Evolutionary conservation across 139 green algal species (phyloP).

Genomic region (Ettlia oleoabundans): DNA sequence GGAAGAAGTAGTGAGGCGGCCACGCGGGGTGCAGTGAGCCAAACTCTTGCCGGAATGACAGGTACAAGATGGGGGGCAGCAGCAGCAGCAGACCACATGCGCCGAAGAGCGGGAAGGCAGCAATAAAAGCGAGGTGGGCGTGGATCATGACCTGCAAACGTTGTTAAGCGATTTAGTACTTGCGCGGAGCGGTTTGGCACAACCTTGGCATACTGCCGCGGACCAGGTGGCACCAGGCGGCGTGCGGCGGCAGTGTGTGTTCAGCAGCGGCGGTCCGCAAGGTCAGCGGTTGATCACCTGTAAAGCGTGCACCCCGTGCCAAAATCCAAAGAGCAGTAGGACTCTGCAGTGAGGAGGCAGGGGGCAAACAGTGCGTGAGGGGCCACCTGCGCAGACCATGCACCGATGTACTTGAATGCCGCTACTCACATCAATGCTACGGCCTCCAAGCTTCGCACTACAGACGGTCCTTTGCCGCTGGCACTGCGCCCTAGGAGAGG

Average conservation of each 20-base stretch:
- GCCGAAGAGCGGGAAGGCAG: constrained; percentile 7
- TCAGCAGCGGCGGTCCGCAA: background rate
- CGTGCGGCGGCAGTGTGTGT: background rate
- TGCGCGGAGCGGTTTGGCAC: too few species aligned
- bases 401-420: background rate
- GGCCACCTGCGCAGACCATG: background rate
- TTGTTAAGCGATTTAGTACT: too few species aligned
- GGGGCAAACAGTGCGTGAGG: background rate
- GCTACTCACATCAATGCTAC: background rate
- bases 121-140: background rate
- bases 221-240: too few species aligned
- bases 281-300: background rate
- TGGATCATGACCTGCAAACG: constrained; percentile 13
- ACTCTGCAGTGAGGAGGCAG: background rate
- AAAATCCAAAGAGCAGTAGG: background rate
- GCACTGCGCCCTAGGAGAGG: background rate
- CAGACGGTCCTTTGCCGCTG: background rate
- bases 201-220: too few species aligned
- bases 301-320: constrained; percentile 26
- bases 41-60: constrained; percentile 12
- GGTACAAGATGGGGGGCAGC: constrained; percentile 26
- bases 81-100: background rate
- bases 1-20: constrained; percentile 34
- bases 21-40: constrained; percentile 4
- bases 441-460: background rate